Conservation (phyloP, 768 basidiomycete species). For the Lactarius deliciosus region DNA sequence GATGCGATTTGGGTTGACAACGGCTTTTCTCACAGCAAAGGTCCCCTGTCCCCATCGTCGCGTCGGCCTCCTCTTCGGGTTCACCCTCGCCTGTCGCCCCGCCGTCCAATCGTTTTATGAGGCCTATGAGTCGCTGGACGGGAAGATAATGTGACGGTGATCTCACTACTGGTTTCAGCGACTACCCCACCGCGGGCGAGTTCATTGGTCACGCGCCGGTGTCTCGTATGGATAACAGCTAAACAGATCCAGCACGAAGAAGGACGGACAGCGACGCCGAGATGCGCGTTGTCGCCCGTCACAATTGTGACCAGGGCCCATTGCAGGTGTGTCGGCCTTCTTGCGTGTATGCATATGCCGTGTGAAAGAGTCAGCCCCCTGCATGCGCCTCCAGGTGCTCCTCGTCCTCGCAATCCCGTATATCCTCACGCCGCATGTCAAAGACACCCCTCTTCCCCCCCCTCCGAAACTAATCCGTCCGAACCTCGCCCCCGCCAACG, state of each 20-base stretch:
- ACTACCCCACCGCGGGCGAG: not conserved
- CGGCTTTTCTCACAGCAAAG: not conserved
- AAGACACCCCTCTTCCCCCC: slow-evolving; percentile 14
- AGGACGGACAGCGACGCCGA: not conserved
- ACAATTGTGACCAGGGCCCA: not conserved
- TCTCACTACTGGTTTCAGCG: not conserved
- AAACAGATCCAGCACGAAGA: not conserved
- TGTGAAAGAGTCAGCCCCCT: not conserved
- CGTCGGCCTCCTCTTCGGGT: not conserved
- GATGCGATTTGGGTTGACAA: not conserved
- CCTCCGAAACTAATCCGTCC: not conserved
- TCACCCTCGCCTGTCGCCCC: slow-evolving; percentile 16
- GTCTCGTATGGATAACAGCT: not conserved
- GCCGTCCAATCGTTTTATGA: not conserved
- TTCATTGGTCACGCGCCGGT: too few relatives aligned
- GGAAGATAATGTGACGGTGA: too few relatives aligned
- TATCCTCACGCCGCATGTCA: not conserved
- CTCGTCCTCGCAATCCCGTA: not conserved
- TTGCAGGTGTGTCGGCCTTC: slow-evolving; percentile 1
- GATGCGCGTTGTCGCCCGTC: not conserved
- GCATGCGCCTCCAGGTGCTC: not conserved
- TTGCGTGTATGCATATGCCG: slow-evolving; percentile 3
- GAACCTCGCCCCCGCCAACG: not conserved
- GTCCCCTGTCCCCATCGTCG: not conserved
- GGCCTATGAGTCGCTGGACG: too few relatives aligned